A percentile compares a stretch with the other conserved stretches of the same genome.
phyloP scores from a whole-genome alignment of 805 yeast genomes.

The Ogataea naganishii region DNA sequence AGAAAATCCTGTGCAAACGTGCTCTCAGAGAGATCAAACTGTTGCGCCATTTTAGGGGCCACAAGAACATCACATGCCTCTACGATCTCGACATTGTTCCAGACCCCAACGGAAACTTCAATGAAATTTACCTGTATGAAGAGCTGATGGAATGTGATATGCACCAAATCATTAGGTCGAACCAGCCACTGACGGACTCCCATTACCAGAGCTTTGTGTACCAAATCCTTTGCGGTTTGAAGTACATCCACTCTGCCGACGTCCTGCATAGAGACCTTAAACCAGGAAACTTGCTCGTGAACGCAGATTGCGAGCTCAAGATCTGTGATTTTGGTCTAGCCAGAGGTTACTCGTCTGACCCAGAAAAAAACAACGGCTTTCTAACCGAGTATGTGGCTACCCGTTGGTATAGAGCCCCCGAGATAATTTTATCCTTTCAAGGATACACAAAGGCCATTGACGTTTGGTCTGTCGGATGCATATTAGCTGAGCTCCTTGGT shows the following conservation, averaged over 20 bases:
- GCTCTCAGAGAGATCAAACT: constrained; percentile 87
- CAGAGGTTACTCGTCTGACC: constrained; percentile 76
- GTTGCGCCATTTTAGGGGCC: constrained; percentile 89
- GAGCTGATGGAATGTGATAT: constrained; percentile 98
- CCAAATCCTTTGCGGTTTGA: constrained; percentile 87
- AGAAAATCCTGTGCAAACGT: constrained; percentile 84
- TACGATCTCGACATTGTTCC: constrained; percentile 92
- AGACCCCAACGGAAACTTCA: constrained; percentile 58
- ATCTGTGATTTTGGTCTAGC: constrained; percentile 97
- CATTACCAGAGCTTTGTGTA: constrained; percentile 92
- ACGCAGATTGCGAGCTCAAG: constrained; percentile 94
- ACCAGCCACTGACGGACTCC: constrained; percentile 88
- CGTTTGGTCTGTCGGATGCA: constrained; percentile 97
- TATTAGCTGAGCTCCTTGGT: constrained; percentile 86
- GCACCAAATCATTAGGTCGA: constrained; percentile 93
- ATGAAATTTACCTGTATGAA: constrained; percentile 88
- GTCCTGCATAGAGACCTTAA: constrained; percentile 91
- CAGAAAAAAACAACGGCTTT: constrained; percentile 85
- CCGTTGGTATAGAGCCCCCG: constrained; percentile 98
- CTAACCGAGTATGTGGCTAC: constrained; percentile 97
- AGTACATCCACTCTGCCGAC: constrained; percentile 92
- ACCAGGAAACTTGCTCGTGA: constrained; percentile 87
- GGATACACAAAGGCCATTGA: constrained; percentile 95
- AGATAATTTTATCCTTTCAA: constrained; percentile 89
- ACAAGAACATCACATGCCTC: constrained; percentile 89